Conservation (phyloP, 225 moss, liverwort and hornwort species). For the Polytrichum commune region DNA sequence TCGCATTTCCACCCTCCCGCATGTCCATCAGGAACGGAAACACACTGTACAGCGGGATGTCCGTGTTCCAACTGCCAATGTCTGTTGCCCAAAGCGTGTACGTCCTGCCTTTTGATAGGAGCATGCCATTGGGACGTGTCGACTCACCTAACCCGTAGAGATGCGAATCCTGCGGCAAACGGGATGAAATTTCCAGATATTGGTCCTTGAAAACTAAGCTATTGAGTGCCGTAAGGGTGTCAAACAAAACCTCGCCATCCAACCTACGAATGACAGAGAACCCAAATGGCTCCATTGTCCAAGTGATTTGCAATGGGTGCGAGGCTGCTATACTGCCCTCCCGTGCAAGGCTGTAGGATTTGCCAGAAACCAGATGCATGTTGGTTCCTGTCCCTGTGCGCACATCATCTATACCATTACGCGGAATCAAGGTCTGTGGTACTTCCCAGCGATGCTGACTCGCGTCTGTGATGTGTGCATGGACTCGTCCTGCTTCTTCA, state of each 20-base stretch:
- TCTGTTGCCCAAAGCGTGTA: constrained; percentile 85
- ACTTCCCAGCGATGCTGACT: constrained; percentile 37
- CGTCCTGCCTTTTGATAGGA: constrained; percentile 34
- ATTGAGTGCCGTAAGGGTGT: constrained; percentile 25
- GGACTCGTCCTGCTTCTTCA: constrained; percentile 30
- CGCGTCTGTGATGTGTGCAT: constrained; percentile 44
- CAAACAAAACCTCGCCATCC: constrained; percentile 75
- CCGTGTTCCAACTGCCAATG: constrained; percentile 33
- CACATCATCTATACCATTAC: constrained; percentile 15
- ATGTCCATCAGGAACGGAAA: constrained; percentile 73
- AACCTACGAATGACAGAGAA: constrained; percentile 47
- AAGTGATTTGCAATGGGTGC: constrained; percentile 41
- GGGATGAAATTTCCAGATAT: constrained; percentile 74
- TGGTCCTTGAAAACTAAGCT: constrained; percentile 77
- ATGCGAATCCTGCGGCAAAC: constrained; percentile 42
- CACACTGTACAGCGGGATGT: constrained; percentile 62
- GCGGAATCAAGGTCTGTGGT: constrained; percentile 32
- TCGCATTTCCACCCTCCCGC: constrained; percentile 49
- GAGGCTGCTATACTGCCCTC: constrained; percentile 10
- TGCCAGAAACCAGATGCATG: background rate
- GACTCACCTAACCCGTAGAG: constrained; percentile 80
- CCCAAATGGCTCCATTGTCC: constrained; percentile 67
- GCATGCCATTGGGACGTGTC: constrained; percentile 70
- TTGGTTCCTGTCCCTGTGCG: constrained; percentile 6
- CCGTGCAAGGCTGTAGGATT: constrained; percentile 8